Conservation (phyloP, 306 rosid species). For the Nissolia schottii region DNA sequence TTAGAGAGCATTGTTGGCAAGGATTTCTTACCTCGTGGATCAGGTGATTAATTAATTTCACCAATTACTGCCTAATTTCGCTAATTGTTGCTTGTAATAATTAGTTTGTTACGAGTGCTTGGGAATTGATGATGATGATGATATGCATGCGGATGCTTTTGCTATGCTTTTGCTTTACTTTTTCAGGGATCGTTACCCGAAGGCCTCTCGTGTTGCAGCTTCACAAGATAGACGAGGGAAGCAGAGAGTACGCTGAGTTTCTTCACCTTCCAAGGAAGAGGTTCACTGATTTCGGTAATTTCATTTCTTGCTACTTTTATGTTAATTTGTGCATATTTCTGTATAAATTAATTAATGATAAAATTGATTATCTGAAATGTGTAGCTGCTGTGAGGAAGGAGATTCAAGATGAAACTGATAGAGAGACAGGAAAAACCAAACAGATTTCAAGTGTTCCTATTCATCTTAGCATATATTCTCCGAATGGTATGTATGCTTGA, state of each 20-base stretch:
- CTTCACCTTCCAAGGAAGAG: slow-evolving; percentile 78
- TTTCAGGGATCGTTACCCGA: slow-evolving; percentile 94
- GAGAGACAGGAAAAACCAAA: slow-evolving; percentile 88
- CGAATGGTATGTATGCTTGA: slow-evolving; percentile 59
- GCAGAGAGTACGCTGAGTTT: slow-evolving; percentile 89
- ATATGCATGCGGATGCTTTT: slow-evolving; percentile 10
- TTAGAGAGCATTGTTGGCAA: slow-evolving; percentile 90
- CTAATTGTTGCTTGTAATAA: background rate
- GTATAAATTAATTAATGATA: background rate
- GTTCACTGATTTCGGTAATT: slow-evolving; percentile 72
- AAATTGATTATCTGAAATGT: slow-evolving; percentile 3
- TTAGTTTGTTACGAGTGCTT: background rate
- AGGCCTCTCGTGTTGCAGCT: slow-evolving; percentile 94
- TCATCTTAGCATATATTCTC: slow-evolving; percentile 93
- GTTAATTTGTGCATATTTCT: background rate
- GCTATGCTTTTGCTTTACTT: too few relatives aligned
- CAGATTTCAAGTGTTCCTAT: slow-evolving; percentile 87
- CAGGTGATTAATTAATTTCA: slow-evolving; percentile 47
- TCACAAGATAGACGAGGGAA: slow-evolving; percentile 69
- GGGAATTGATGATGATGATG: slow-evolving; percentile 2
- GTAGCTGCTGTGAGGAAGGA: slow-evolving; percentile 94
- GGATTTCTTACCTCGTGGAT: slow-evolving; percentile 97
- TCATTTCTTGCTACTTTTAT: background rate
- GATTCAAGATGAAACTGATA: slow-evolving; percentile 90
- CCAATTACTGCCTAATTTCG: background rate